These are phyloP conservation scores for Podospora sp. DNA, from an alignment of 495 filamentous ascomycete species.

Conservation along the genomic window DNA sequence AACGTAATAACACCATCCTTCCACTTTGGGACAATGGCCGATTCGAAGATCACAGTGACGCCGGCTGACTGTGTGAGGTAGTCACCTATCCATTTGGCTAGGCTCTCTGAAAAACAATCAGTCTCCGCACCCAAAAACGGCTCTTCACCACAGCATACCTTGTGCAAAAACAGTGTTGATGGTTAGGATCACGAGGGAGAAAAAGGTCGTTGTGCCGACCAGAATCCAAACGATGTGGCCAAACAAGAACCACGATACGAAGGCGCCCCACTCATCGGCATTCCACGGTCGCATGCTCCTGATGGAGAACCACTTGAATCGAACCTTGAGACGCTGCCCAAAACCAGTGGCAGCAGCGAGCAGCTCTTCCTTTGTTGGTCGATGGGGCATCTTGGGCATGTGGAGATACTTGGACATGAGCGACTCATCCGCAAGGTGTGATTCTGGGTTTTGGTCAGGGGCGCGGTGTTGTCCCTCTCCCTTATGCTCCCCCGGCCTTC, in stretches of 20 bases:
- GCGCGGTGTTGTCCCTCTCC: slow-evolving; percentile 12
- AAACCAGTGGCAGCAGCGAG: slow-evolving; percentile 90
- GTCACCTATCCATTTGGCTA: slow-evolving; percentile 91
- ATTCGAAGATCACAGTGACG: slow-evolving; percentile 95
- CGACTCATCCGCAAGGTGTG: slow-evolving; percentile 36
- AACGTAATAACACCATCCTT: slow-evolving; percentile 91
- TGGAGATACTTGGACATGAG: slow-evolving; percentile 61
- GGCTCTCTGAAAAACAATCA: slow-evolving; percentile 64
- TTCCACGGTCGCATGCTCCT: slow-evolving; percentile 94
- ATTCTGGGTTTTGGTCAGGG: slow-evolving; percentile 22
- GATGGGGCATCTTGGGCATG: slow-evolving; percentile 69
- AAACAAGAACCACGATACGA: slow-evolving; percentile 91
- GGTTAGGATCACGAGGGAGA: slow-evolving; percentile 82
- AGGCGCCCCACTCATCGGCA: slow-evolving; percentile 89
- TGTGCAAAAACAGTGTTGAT: slow-evolving; percentile 98
- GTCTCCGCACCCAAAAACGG: neutral
- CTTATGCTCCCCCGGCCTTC: slow-evolving; percentile 21
- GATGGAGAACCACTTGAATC: slow-evolving; percentile 98
- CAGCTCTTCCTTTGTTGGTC: slow-evolving; percentile 91
- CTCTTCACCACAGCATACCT: slow-evolving; percentile 56
- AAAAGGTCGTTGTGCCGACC: slow-evolving; percentile 94
- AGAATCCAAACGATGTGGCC: slow-evolving; percentile 95
- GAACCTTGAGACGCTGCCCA: slow-evolving; percentile 85
- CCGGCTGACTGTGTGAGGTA: slow-evolving; percentile 94
- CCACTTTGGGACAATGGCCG: slow-evolving; percentile 96